phyloP scores from a whole-genome alignment of 768 basidiomycete species.

The Podaxis rugospora region DNA sequence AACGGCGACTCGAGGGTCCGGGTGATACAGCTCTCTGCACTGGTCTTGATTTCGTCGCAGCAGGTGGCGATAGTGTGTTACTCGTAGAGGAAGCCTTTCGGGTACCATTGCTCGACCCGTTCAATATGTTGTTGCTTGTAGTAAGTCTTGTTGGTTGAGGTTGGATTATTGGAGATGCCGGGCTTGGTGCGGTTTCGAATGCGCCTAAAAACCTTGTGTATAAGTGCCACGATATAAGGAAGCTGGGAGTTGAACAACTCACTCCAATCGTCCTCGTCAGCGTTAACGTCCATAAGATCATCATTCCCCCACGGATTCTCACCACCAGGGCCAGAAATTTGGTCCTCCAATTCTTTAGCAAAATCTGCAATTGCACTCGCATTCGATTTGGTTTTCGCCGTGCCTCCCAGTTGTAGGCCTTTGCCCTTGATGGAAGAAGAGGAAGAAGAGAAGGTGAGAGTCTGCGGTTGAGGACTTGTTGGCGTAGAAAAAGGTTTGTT shows the following conservation, averaged over 20 bases:
- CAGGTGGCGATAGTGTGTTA: background rate
- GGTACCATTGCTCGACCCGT: slow-evolving; percentile 9
- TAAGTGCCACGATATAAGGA: background rate
- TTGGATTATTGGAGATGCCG: slow-evolving; percentile 8
- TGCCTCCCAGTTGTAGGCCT: slow-evolving; percentile 67
- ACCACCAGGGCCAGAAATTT: slow-evolving; percentile 41
- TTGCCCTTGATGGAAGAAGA: slow-evolving; percentile 37
- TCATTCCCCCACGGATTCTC: slow-evolving; percentile 66
- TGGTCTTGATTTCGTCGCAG: background rate
- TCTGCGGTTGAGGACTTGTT: slow-evolving; percentile 7
- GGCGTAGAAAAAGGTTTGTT: slow-evolving; percentile 18
- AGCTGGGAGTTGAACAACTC: slow-evolving; percentile 28
- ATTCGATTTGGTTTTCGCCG: slow-evolving; percentile 29
- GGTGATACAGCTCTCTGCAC: slow-evolving; percentile 4
- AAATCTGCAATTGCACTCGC: slow-evolving; percentile 29
- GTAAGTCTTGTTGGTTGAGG: slow-evolving; percentile 7
- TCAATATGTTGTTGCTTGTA: slow-evolving; percentile 10
- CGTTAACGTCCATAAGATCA: slow-evolving; percentile 91
- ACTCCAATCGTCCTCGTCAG: slow-evolving; percentile 96
- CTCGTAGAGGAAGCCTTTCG: background rate
- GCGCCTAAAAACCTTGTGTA: slow-evolving; percentile 40
- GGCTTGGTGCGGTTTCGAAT: slow-evolving; percentile 61
- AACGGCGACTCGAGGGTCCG: slow-evolving; percentile 1
- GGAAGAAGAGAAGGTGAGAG: slow-evolving; percentile 1
- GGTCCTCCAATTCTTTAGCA: slow-evolving; percentile 56